Evolutionary conservation across 179 eudicot genomes (phyloP).

Genomic region (Beta lomatogona): DNA sequence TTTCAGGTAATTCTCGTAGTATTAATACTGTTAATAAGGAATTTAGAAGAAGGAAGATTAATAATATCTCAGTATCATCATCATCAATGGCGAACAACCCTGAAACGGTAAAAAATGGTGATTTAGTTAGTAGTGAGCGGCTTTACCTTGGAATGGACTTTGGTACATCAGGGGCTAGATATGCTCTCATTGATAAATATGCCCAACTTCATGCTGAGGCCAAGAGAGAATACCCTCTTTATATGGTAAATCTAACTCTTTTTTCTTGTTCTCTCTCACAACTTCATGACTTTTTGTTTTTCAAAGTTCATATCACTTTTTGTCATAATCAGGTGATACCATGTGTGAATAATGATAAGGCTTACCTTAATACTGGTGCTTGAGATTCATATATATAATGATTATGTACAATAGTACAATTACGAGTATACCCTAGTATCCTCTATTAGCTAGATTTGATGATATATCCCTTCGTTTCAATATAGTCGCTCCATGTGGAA

Average conservation of each 20-base stretch:
- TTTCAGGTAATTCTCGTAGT: slow-evolving; percentile 1
- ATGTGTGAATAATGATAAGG: too few species aligned
- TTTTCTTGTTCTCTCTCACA: neutral
- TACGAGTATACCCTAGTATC: too few species aligned
- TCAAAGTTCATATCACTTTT: neutral
- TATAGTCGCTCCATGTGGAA: too few species aligned
- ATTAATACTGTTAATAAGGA: neutral
- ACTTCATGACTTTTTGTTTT: neutral
- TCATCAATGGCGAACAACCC: slow-evolving; percentile 15
- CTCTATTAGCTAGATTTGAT: too few species aligned
- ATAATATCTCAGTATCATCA: neutral
- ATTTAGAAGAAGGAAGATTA: slow-evolving; percentile 6
- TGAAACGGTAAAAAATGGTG: slow-evolving; percentile 4
- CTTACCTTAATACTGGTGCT: too few species aligned
- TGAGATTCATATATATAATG: too few species aligned
- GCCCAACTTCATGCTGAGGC: slow-evolving; percentile 68
- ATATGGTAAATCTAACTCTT: slow-evolving; percentile 44
- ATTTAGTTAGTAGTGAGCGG: slow-evolving; percentile 7
- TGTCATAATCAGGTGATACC: neutral
- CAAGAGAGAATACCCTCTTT: slow-evolving; percentile 67
- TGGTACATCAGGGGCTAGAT: slow-evolving; percentile 97
- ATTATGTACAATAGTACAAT: too few species aligned
- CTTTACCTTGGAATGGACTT: slow-evolving; percentile 95
- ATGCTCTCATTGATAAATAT: slow-evolving; percentile 68
- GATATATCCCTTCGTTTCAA: too few species aligned